A percentile compares a stretch with the other conserved stretches of the same genome.
phyloP scores from a whole-genome alignment of 2,329 filamentous ascomycete genomes.

The Alternaria burnsii region DNA sequence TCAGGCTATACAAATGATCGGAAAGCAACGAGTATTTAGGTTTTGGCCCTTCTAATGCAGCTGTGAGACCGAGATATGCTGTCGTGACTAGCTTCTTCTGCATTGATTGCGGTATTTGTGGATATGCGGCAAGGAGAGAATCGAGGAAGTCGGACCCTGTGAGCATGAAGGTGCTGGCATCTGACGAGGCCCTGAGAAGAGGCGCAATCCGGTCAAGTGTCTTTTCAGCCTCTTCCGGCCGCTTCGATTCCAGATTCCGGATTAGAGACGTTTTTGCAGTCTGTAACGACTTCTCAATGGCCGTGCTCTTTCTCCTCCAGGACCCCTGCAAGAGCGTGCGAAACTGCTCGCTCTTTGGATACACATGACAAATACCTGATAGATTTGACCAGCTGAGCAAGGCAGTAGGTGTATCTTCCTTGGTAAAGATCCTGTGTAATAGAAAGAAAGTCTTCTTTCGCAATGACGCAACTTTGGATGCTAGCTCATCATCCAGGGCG shows the following conservation, averaged over 20 bases:
- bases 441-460: slow-evolving; percentile 72
- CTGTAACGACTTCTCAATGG: slow-evolving; percentile 65
- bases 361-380: slow-evolving; percentile 71
- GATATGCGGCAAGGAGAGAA: slow-evolving; percentile 72
- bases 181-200: slow-evolving; percentile 68
- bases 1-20: slow-evolving; percentile 85
- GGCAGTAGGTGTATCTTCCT: slow-evolving; percentile 54
- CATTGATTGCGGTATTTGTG: slow-evolving; percentile 67
- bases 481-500: slow-evolving; percentile 37
- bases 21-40: slow-evolving; percentile 78
- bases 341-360: slow-evolving; percentile 68
- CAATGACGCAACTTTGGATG: slow-evolving; percentile 59
- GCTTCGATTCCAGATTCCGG: slow-evolving; percentile 68
- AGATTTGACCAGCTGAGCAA: slow-evolving; percentile 74
- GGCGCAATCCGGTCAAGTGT: slow-evolving; percentile 68
- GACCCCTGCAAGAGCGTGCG: slow-evolving; percentile 59
- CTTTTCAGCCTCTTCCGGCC: slow-evolving; percentile 64
- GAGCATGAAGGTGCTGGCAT: slow-evolving; percentile 70
- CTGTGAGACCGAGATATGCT: slow-evolving; percentile 76
- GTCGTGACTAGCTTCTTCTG: slow-evolving; percentile 75
- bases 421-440: slow-evolving; percentile 64
- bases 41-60: slow-evolving; percentile 71
- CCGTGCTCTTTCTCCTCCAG: slow-evolving; percentile 61
- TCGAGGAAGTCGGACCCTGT: slow-evolving; percentile 90
- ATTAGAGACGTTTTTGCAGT: slow-evolving; percentile 70